Conservation (phyloP, 2,329 filamentous ascomycete species). For the Trichoderma aggressivum region DNA sequence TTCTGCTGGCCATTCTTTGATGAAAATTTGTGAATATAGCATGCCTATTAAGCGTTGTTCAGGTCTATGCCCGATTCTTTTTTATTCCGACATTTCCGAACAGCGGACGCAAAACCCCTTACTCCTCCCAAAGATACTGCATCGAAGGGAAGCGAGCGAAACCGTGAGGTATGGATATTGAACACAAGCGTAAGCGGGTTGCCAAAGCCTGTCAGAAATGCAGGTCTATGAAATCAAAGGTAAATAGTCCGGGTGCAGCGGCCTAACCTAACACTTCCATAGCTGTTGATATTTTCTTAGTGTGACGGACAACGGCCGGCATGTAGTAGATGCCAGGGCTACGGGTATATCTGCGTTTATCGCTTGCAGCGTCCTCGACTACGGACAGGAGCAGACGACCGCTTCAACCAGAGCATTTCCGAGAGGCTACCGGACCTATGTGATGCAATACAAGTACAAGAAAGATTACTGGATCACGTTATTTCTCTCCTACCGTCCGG, state of each 20-base stretch:
- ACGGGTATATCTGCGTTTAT: not conserved
- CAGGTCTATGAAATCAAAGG: not conserved
- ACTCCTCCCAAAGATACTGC: not conserved
- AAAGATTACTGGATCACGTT: not conserved
- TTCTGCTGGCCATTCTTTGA: not conserved
- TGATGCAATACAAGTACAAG: not conserved
- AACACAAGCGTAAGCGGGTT: not conserved
- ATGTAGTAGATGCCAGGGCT: not conserved
- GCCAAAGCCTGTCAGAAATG: not conserved
- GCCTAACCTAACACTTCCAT: not conserved
- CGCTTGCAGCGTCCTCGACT: not conserved
- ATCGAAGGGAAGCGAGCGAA: not conserved
- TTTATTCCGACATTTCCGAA: not conserved
- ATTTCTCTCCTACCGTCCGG: not conserved
- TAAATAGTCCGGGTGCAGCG: not conserved
- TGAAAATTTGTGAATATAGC: not conserved
- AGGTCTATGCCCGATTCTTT: not conserved
- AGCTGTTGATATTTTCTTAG: not conserved
- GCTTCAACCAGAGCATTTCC: not conserved
- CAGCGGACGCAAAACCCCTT: not conserved
- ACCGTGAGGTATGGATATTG: not conserved
- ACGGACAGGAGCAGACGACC: not conserved
- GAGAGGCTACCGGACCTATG: not conserved
- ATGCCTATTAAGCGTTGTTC: not conserved
- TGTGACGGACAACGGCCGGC: not conserved